A percentile compares a stretch with the other conserved stretches of the same genome.
Evolutionary conservation across 768 basidiomycete species (phyloP).

Genomic region (Lepiota venenata): DNA sequence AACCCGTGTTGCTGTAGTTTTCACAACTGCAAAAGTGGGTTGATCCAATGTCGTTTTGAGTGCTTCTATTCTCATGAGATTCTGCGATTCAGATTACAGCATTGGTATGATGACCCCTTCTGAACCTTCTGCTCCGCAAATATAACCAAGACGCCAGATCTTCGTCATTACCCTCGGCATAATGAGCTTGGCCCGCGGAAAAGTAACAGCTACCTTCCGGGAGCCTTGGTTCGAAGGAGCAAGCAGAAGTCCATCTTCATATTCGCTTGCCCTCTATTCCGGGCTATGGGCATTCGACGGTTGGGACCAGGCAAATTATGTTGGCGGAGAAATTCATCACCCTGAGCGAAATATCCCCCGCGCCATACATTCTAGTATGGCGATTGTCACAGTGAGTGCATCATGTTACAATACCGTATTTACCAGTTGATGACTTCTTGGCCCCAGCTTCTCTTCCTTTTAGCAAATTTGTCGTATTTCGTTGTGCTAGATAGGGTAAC

Average conservation of each 20-base stretch:
- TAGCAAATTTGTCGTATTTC: constrained; percentile 89
- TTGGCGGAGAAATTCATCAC: constrained; percentile 83
- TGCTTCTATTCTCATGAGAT: constrained; percentile 6
- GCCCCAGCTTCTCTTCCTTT: constrained; percentile 65
- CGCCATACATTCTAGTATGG: constrained; percentile 90
- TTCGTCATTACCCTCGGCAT: constrained; percentile 78
- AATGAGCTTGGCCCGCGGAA: constrained; percentile 69
- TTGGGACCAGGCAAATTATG: constrained; percentile 92
- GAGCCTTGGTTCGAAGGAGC: constrained; percentile 71
- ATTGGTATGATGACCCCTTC: constrained; percentile 43
- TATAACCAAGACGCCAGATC: constrained; percentile 35
- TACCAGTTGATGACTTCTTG: not conserved
- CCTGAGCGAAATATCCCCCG: constrained; percentile 85
- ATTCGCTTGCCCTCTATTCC: constrained; percentile 93
- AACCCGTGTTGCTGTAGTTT: constrained; percentile 78
- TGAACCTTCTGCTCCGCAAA: not conserved
- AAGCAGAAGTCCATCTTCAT: constrained; percentile 75
- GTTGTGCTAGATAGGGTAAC: constrained; percentile 82
- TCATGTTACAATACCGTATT: not conserved
- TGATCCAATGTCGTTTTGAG: not conserved
- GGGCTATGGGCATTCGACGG: constrained; percentile 96
- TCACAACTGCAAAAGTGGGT: constrained; percentile 81
- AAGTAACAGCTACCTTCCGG: constrained; percentile 63
- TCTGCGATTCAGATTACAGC: constrained; percentile 48
- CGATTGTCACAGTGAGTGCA: constrained; percentile 62